Evolutionary conservation across 192 early-diverging fungal species (phyloP).

Genomic region (Entrophospora sp.): DNA sequence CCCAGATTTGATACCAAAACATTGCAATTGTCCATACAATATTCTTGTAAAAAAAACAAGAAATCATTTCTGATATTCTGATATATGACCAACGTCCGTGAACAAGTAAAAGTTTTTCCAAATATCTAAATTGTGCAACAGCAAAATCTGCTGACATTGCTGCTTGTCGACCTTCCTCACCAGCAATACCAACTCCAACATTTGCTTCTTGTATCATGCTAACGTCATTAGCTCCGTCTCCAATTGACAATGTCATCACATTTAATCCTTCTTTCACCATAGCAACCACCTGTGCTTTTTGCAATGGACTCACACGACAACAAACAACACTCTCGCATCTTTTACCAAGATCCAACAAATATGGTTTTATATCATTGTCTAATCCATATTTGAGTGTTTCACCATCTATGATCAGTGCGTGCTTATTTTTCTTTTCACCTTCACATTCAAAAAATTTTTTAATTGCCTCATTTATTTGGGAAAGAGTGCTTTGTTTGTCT

Average conservation of each 20-base stretch:
- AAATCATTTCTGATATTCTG: conserved; percentile 70
- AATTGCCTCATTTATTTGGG: conserved; percentile 60
- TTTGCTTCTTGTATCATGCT: too few species aligned
- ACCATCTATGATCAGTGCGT: conserved; percentile 85
- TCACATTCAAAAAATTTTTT: conserved; percentile 37
- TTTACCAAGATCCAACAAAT: conserved; percentile 64
- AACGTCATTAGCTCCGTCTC: too few species aligned
- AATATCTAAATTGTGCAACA: conserved; percentile 80
- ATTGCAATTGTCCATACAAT: too few species aligned
- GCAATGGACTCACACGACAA: conserved; percentile 91
- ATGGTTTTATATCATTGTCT: conserved; percentile 41
- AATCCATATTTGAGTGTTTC: conserved; percentile 72
- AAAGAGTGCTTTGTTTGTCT: conserved; percentile 45
- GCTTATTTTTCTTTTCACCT: too few species aligned
- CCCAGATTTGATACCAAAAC: too few species aligned
- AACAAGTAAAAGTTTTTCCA: too few species aligned
- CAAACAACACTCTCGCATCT: conserved; percentile 82
- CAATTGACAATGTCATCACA: too few species aligned
- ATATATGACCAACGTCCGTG: conserved; percentile 91
- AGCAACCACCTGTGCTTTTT: too few species aligned
- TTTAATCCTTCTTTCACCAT: too few species aligned
- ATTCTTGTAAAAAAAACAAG: conserved; percentile 94
- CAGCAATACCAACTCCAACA: conserved; percentile 86
- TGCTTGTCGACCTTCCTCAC: conserved; percentile 91
- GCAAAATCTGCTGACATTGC: conserved; percentile 88